Percentiles rank a stretch among this genome's conserved stretches.
Evolutionary conservation across 164 flowering plant species (phyloP).

Genomic region (Annona squamosa): DNA sequence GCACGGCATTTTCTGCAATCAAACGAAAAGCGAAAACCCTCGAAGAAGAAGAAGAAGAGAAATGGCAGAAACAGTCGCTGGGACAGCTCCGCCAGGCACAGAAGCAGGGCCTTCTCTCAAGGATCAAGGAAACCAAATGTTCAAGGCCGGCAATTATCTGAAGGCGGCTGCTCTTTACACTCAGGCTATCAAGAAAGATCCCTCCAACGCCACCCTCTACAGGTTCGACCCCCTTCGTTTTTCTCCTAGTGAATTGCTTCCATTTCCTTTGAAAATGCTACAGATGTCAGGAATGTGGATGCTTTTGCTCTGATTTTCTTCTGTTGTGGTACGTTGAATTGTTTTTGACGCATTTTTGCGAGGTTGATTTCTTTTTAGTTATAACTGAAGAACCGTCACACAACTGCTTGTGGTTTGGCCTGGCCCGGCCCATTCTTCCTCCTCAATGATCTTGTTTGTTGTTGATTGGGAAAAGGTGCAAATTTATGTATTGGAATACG

Average conservation of each 20-base stretch:
- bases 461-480: too few relatives aligned
- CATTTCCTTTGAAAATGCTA: background rate
- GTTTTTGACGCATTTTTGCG: background rate
- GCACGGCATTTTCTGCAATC: background rate
- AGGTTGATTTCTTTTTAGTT: too few relatives aligned
- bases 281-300: background rate
- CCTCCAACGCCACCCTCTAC: slow-evolving; percentile 76
- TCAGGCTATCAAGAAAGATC: slow-evolving; percentile 86
- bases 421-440: too few relatives aligned
- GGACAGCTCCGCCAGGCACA: slow-evolving; percentile 14
- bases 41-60: background rate
- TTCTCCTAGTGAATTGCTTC: background rate
- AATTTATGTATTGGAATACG: too few relatives aligned
- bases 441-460: too few relatives aligned
- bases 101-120: slow-evolving; percentile 35
- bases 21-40: background rate
- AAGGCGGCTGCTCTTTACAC: slow-evolving; percentile 97
- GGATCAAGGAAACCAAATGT: slow-evolving; percentile 81
- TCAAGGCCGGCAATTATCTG: slow-evolving; percentile 87
- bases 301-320: background rate
- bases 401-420: too few relatives aligned
- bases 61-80: slow-evolving; percentile 4
- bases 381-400: too few relatives aligned
- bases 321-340: background rate
- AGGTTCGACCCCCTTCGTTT: slow-evolving; percentile 35